Evolutionary conservation across 2,329 filamentous ascomycete species (phyloP).

Genomic region (Xylaria sp.): DNA sequence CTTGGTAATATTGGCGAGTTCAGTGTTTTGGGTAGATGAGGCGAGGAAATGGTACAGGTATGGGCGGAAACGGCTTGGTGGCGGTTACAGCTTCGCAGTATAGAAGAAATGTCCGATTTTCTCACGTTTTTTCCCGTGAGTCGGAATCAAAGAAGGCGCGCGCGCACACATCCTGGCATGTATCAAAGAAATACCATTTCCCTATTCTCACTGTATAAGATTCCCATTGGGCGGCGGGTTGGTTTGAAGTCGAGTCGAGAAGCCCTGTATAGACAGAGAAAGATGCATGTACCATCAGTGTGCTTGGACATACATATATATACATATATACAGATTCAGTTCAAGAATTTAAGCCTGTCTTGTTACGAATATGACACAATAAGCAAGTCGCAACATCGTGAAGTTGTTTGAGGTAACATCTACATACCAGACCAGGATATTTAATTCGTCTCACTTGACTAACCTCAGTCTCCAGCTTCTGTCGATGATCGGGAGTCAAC

Average conservation of each 20-base stretch:
- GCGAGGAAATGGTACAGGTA: conserved; percentile 81
- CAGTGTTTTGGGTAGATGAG: conserved; percentile 96
- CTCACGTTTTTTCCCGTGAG: conserved; percentile 11
- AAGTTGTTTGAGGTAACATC: too few species aligned
- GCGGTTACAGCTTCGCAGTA: conserved; percentile 74
- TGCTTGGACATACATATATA: conserved; percentile 15
- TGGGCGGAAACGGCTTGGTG: conserved; percentile 66
- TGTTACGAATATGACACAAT: not conserved
- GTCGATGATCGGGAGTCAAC: too few species aligned
- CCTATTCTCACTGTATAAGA: conserved; percentile 24
- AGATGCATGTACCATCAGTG: conserved; percentile 18
- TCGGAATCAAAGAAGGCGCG: conserved; percentile 11
- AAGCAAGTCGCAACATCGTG: not conserved
- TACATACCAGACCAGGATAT: too few species aligned
- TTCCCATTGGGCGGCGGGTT: conserved; percentile 16
- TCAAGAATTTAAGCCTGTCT: not conserved
- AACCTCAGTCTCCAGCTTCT: too few species aligned
- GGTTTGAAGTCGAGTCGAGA: not conserved
- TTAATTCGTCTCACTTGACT: too few species aligned
- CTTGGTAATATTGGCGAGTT: conserved; percentile 81
- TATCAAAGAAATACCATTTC: conserved; percentile 15
- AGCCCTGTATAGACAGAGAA: conserved; percentile 15
- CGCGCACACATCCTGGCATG: conserved; percentile 11
- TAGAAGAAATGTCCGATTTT: conserved; percentile 51
- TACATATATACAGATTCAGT: conserved; percentile 1